phyloP scores from a whole-genome alignment of 2,329 filamentous ascomycete species.

The Sphaerulina populicola region DNA sequence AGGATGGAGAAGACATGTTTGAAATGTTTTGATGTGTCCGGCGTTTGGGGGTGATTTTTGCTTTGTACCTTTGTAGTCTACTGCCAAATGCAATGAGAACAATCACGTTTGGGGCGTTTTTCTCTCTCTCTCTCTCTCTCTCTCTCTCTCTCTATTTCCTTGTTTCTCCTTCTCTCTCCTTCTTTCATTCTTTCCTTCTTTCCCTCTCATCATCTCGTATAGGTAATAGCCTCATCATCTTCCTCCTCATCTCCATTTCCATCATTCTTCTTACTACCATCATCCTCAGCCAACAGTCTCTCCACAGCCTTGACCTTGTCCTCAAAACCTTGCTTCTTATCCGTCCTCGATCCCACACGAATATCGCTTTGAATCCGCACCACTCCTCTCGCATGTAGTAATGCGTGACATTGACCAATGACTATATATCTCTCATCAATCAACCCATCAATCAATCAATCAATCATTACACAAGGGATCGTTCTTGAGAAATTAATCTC shows the following conservation, averaged over 20 bases:
- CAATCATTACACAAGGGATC: no score
- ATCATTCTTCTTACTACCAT: slow-evolving; percentile 4
- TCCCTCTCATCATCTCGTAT: neutral
- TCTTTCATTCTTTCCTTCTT: no score
- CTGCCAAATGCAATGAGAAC: neutral
- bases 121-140: no score
- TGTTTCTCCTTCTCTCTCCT: no score
- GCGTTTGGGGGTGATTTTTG: neutral
- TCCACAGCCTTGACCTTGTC: slow-evolving; percentile 66
- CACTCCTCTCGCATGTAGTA: slow-evolving; percentile 69
- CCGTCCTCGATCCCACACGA: slow-evolving; percentile 73
- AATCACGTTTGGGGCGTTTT: neutral
- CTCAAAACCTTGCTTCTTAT: slow-evolving; percentile 72
- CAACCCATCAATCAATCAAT: no score
- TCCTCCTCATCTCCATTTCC: slow-evolving; percentile 24
- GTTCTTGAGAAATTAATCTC: no score
- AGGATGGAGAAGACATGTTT: no score
- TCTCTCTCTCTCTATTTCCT: no score
- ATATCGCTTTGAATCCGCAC: slow-evolving; percentile 82
- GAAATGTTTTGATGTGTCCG: no score
- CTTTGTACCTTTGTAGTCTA: neutral
- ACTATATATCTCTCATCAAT: slow-evolving; percentile 33
- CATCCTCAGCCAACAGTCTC: slow-evolving; percentile 40
- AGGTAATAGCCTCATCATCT: slow-evolving; percentile 4
- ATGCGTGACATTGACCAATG: slow-evolving; percentile 71